A percentile compares a stretch with the other conserved stretches of the same genome.
phyloP scores from a whole-genome alignment of 768 basidiomycete genomes.

The Hirschioporus abietinus region DNA sequence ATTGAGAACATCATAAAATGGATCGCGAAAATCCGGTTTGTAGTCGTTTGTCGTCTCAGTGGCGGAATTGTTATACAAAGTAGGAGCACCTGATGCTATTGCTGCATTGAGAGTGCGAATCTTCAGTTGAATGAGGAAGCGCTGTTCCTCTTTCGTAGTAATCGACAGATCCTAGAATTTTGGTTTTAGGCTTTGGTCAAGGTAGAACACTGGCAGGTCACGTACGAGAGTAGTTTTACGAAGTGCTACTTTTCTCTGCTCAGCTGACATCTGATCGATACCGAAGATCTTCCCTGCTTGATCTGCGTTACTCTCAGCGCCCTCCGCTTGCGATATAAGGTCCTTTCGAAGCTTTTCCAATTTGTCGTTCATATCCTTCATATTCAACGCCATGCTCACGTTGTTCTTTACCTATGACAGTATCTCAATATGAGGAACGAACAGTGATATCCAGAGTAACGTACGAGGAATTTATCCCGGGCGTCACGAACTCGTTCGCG shows the following conservation, averaged over 20 bases:
- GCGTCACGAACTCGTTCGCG: neutral
- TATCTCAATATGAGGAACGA: too few relatives aligned
- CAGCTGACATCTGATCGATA: neutral
- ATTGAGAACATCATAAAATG: neutral
- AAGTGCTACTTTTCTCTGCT: neutral
- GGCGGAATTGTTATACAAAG: neutral
- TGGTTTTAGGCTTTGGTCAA: neutral
- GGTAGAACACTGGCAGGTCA: neutral
- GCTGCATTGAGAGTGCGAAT: neutral
- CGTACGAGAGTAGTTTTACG: neutral
- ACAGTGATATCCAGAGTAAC: neutral
- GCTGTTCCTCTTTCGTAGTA: neutral
- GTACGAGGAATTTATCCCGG: neutral
- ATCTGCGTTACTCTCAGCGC: neutral
- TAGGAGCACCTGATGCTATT: neutral
- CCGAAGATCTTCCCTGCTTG: neutral
- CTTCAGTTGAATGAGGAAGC: neutral
- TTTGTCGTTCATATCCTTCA: neutral
- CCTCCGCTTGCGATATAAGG: neutral
- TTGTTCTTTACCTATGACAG: neutral
- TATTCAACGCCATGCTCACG: neutral
- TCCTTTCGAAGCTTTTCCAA: neutral
- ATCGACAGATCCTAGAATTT: neutral
- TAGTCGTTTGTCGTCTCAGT: neutral
- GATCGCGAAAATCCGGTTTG: neutral